A percentile compares a stretch with the other conserved stretches of the same genome.
phyloP scores from a whole-genome alignment of 352 stramenopile species.

The Pythium chondricola region DNA sequence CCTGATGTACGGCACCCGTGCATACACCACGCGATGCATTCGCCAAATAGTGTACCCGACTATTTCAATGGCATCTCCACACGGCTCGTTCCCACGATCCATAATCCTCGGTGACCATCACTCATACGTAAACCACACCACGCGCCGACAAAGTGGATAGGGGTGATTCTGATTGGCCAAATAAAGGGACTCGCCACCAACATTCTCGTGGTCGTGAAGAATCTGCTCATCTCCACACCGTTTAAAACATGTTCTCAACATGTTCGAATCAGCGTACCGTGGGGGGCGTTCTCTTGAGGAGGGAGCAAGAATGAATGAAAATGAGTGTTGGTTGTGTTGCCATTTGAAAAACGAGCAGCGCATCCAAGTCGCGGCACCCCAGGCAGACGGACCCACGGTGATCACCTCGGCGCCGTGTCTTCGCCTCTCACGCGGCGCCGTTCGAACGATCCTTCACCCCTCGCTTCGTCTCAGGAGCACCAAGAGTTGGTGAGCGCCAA shows the following conservation, averaged over 20 bases:
- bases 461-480: background rate
- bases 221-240: constrained; percentile 13
- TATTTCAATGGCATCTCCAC: no score
- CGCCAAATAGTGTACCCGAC: no score
- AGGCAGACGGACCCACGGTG: background rate
- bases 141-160: background rate
- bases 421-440: background rate
- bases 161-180: constrained; percentile 20
- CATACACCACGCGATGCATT: no score
- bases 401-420: background rate
- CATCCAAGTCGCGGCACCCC: constrained; percentile 11
- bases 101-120: constrained; percentile 11
- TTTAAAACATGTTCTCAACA: constrained; percentile 21
- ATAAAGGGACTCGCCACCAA: constrained; percentile 4
- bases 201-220: constrained; percentile 15
- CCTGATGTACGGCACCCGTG: no score
- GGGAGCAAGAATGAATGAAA: constrained; percentile 32
- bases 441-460: background rate
- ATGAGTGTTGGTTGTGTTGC: constrained; percentile 39
- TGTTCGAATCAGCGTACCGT: background rate
- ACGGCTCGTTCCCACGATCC: no score
- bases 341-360: constrained; percentile 31
- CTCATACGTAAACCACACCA: constrained; percentile 20
- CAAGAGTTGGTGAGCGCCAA: no score
- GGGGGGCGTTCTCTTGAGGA: constrained; percentile 1